Evolutionary conservation across 164 flowering plant genomes (phyloP), one percentile per base, ranked within the genome.

Genomic region (Hamamelis virginiana): DNA sequence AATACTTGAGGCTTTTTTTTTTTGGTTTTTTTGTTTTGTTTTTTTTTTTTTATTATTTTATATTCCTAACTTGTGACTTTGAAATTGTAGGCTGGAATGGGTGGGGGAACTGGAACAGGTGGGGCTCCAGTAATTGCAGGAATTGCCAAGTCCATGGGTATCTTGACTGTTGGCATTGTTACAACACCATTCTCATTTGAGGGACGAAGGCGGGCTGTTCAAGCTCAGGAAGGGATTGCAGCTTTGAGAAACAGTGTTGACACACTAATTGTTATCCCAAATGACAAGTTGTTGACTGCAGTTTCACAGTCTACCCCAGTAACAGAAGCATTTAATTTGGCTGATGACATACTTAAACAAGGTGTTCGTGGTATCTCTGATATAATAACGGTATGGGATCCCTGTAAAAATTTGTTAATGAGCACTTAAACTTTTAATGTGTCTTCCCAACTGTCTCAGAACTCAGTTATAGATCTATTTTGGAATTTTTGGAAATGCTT

Each of bases 361-460:
- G 98, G 98, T 72, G 94, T 93, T 65, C 97, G 98, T 80, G 98
- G 98, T 50, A 91, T 93, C 62, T 93, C 98, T 71, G 98, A 93
- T 68, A 93, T 93, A 76, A 93, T 93, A 67, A 93, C 87, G 90
- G 98, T 93, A 89, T 66, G 83, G 47, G 28, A 43, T 43, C 12
- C 65, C 11, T 65, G 4, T 0, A 10, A 2, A 11, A 57, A 27
- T 1, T 18, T 13, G 4, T n/a, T 48, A 19, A 22, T 25, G 41
- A 44, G 33, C 47, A 55, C 19, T 33, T 26, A 5, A 43, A 10
- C 9, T n/a, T 28, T 21, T 12, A 62, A 6, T 19, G 12, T 44
- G 8, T 41, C 25, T n/a, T 19, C 16, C 15, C 1, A 9, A 18
- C 6, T 26, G 10, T 33, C 2, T 33, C 41, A 33, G 41, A 33